Percentiles rank a stretch among this genome's conserved stretches.
These are phyloP conservation scores for Backusella tuberculispora DNA, from an alignment of 192 early-diverging fungal species.

Conservation along the genomic window DNA sequence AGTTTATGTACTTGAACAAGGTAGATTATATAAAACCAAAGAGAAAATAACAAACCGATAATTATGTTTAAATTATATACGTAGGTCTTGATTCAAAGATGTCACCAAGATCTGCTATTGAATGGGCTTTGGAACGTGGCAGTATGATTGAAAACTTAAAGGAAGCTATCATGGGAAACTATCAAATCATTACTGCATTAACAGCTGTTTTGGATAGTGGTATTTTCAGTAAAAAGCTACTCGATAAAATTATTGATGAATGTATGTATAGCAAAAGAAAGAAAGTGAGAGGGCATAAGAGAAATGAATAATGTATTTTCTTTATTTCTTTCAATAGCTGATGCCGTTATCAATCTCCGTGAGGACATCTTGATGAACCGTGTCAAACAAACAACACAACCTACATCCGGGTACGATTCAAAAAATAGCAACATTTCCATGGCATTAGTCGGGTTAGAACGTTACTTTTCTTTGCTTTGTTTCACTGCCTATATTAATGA, in stretches of 20 bases:
- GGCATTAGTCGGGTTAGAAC: constrained; percentile 56
- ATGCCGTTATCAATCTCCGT: constrained; percentile 60
- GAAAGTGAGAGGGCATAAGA: not conserved
- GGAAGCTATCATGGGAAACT: constrained; percentile 61
- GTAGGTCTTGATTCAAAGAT: constrained; percentile 46
- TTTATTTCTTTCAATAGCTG: constrained; percentile 28
- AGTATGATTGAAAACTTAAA: constrained; percentile 57
- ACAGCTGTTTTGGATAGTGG: constrained; percentile 52
- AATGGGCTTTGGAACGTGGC: constrained; percentile 59
- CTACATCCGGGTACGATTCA: constrained; percentile 27
- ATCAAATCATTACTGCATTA: constrained; percentile 49
- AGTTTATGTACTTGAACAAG: constrained; percentile 59
- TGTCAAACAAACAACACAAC: constrained; percentile 49
- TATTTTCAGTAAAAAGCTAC: constrained; percentile 45
- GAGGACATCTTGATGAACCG: constrained; percentile 64
- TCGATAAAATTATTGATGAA: constrained; percentile 58
- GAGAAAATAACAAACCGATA: not conserved
- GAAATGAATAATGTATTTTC: not conserved
- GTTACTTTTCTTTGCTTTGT: constrained; percentile 63
- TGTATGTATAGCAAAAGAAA: constrained; percentile 34
- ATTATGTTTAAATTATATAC: not conserved
- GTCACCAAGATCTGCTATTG: constrained; percentile 51
- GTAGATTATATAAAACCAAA: not conserved
- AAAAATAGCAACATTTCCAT: constrained; percentile 35
- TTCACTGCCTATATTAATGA: constrained; percentile 59